Percentiles rank a stretch among this genome's conserved stretches.
These are phyloP conservation scores for Lentinus polychrous DNA, from an alignment of 1,284 basidiomycete species.

Conservation along the genomic window DNA sequence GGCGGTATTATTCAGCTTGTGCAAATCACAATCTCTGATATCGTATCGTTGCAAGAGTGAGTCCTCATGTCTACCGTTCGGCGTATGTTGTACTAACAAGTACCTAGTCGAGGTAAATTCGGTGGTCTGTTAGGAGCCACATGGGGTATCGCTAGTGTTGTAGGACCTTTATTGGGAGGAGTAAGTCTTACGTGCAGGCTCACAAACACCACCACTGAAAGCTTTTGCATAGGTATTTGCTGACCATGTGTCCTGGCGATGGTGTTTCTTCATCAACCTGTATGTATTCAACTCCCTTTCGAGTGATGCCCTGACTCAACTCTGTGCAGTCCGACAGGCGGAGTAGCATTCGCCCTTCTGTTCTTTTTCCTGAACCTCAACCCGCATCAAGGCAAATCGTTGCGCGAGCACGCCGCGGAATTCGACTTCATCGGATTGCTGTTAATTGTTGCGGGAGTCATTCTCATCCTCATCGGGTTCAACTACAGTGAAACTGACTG, in stretches of 20 bases:
- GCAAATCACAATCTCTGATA: constrained; percentile 75
- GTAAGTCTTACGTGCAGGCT: constrained; percentile 34
- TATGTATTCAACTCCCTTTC: constrained; percentile 23
- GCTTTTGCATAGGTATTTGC: constrained; percentile 44
- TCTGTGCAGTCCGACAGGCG: constrained; percentile 63
- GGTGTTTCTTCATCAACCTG: constrained; percentile 77
- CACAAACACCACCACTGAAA: constrained; percentile 2
- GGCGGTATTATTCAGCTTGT: constrained; percentile 65
- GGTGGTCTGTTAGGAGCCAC: constrained; percentile 69
- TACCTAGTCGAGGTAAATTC: constrained; percentile 63
- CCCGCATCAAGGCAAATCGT: constrained; percentile 51
- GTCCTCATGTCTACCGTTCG: constrained; percentile 19
- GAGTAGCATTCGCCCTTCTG: constrained; percentile 61
- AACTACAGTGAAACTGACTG: constrained; percentile 66
- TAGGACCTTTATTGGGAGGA: constrained; percentile 72
- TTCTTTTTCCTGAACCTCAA: constrained; percentile 84
- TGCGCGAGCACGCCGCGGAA: constrained; percentile 52
- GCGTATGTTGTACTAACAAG: background rate
- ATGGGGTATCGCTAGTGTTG: constrained; percentile 75
- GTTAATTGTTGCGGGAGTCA: constrained; percentile 66
- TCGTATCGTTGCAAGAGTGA: constrained; percentile 69
- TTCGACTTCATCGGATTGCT: constrained; percentile 76
- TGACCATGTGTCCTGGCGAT: constrained; percentile 70
- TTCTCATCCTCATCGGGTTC: constrained; percentile 80
- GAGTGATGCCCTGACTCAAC: constrained; percentile 3